These are phyloP conservation scores for Suhomyces faveliae DNA, from an alignment of 805 yeast genomes.

Conservation along the genomic window DNA sequence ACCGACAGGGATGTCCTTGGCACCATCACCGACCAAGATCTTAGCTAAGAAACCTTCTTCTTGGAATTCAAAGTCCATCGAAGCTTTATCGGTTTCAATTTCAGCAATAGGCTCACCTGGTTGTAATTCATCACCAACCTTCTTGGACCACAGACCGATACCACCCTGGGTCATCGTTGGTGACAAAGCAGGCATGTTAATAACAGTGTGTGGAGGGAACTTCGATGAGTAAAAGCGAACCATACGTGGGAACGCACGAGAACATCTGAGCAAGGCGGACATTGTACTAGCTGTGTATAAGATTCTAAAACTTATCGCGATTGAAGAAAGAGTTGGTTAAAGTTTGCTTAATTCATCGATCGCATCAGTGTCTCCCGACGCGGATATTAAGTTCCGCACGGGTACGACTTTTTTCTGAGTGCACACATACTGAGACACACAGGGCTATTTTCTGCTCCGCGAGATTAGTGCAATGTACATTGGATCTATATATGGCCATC, in stretches of 20 bases:
- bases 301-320: not conserved
- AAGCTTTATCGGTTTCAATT: slow-evolving; percentile 96
- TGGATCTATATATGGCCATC: not conserved
- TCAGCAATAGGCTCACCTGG: slow-evolving; percentile 97
- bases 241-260: slow-evolving; percentile 29
- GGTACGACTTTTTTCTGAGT: not conserved
- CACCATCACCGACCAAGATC: slow-evolving; percentile 76
- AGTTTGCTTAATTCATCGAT: slow-evolving; percentile 7
- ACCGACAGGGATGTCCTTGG: slow-evolving; percentile 90
- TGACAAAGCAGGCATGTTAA: slow-evolving; percentile 98
- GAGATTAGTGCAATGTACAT: no score
- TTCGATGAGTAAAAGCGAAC: slow-evolving; percentile 44
- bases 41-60: slow-evolving; percentile 93
- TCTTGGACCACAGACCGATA: slow-evolving; percentile 85
- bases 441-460: not conserved
- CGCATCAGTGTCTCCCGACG: slow-evolving; percentile 10
- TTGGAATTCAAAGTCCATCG: slow-evolving; percentile 97
- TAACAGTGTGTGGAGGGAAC: slow-evolving; percentile 82
- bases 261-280: slow-evolving; percentile 39
- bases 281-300: slow-evolving; percentile 10
- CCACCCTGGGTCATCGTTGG: slow-evolving; percentile 99
- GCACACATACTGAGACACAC: not conserved
- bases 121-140: slow-evolving; percentile 79
- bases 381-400: slow-evolving; percentile 6
- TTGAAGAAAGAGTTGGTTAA: slow-evolving; percentile 1